Evolutionary conservation across 2,329 filamentous ascomycete genomes (phyloP).

Genomic region (Atkinsonella hypoxylon): DNA sequence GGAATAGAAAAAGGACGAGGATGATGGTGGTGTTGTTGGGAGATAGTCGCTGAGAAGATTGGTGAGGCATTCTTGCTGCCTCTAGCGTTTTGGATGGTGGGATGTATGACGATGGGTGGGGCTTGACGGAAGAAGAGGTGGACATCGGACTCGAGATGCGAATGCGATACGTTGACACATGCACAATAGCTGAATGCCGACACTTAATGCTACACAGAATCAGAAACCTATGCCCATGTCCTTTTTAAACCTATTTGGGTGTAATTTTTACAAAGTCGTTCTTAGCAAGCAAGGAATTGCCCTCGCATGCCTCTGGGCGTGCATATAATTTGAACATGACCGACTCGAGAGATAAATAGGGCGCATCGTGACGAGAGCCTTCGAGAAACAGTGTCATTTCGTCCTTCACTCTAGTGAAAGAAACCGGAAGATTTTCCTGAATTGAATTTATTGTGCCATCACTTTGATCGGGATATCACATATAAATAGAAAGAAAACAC

Average conservation of each 20-base stretch:
- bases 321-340: too few relatives aligned
- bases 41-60: slow-evolving; percentile 16
- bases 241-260: neutral
- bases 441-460: too few relatives aligned
- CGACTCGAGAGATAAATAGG: too few relatives aligned
- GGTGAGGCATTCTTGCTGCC: slow-evolving; percentile 3
- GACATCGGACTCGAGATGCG: neutral
- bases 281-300: neutral
- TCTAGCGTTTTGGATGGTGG: neutral
- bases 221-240: too few relatives aligned
- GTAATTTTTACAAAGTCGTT: neutral
- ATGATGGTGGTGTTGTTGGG: slow-evolving; percentile 30
- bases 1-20: slow-evolving; percentile 34
- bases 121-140: neutral
- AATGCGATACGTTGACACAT: neutral
- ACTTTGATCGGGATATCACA: too few relatives aligned
- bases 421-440: too few relatives aligned
- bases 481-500: neutral
- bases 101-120: slow-evolving; percentile 6
- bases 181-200: neutral
- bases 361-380: too few relatives aligned
- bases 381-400: too few relatives aligned
- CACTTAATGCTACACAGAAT: too few relatives aligned
- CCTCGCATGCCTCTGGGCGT: neutral
- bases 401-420: too few relatives aligned